phyloP scores from a whole-genome alignment of 106 monocot genomes.

The Dendrobium huoshanense region DNA sequence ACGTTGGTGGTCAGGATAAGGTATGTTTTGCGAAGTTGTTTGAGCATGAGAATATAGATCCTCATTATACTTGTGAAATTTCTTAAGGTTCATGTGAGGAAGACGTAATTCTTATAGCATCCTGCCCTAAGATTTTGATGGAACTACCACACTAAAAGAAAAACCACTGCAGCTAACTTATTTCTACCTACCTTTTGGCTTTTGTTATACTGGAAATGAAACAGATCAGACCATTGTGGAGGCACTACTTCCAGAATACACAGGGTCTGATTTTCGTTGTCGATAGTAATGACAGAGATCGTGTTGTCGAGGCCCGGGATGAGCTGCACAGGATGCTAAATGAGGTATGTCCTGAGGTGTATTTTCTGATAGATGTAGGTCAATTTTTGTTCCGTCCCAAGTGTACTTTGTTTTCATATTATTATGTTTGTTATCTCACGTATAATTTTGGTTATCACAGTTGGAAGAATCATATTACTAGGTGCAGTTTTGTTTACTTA shows the following conservation, averaged over 20 bases:
- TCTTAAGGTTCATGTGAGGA: background rate
- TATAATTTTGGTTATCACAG: background rate
- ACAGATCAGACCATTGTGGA: conserved; percentile 27
- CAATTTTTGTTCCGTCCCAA: background rate
- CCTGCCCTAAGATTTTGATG: background rate
- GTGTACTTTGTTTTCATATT: background rate
- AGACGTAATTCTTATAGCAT: background rate
- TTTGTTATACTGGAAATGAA: background rate
- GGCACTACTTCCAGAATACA: conserved; percentile 29
- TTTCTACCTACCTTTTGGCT: background rate
- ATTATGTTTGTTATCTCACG: background rate
- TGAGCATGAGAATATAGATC: background rate
- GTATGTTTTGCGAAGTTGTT: background rate
- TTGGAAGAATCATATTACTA: no score
- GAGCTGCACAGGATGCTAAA: conserved; percentile 28
- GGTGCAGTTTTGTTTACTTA: no score
- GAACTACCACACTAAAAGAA: background rate
- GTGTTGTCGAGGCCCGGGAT: conserved; percentile 20
- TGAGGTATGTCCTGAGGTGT: conserved; percentile 7
- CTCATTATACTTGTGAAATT: background rate
- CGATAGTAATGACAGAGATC: conserved; percentile 27
- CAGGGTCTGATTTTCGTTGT: conserved; percentile 26
- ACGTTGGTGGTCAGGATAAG: conserved; percentile 27
- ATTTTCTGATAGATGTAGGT: background rate
- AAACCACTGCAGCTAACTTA: background rate